Base-by-base conservation (phyloP, 164 flowering plant genomes). In the Umbilicus rupestris region DNA sequence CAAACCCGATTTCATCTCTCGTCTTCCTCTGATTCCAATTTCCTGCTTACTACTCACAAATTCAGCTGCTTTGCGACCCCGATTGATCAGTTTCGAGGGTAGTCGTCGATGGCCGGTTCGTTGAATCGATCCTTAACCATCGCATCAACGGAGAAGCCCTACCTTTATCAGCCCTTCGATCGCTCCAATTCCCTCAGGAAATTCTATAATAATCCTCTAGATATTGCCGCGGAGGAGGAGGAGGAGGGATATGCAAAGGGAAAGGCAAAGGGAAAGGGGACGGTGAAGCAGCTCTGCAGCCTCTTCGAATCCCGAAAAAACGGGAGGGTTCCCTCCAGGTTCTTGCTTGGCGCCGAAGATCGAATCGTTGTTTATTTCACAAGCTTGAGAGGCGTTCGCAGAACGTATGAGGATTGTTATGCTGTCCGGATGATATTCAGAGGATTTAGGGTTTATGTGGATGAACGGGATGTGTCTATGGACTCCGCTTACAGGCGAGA, bases 321-420 rank as follows among this genome's bases (percentile, higher is more conserved):
- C 7, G 33, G 17, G 0, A 50, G 22, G 57, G 57, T 8, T 20
- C 28, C 5, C 2, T 2, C 9, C 2, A 50, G 20, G 28, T 50
- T 50, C 28, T 70, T 73, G 24, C 74, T 76, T 0, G 80, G 80
- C 5, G 63, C 78, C 2, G 82, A 76, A 66, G 82, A 79, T 37
- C 65, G 69, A 37, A 52, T 69, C n/a, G 72, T 69, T 20, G 67
- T 69, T 30, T 69, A 69, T 39, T 58, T 68, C 3, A 71, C 69
- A 1, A 71, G 73, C 39, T 35, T 66, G 28, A 46, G 69, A 46
- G 69, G 73, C 12, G 66, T 71, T 29, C 59, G 73, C 16, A 71
- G 69, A 31, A 71, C 73, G 39, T 71, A 20, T 47, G 69, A 71
- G 60, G 73, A 71, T 71, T 71, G 73, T 28, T 66, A 66, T 17